Evolutionary conservation across 371 early-diverging fungal genomes (phyloP).

Genomic region (Zopfochytrium polystomum): DNA sequence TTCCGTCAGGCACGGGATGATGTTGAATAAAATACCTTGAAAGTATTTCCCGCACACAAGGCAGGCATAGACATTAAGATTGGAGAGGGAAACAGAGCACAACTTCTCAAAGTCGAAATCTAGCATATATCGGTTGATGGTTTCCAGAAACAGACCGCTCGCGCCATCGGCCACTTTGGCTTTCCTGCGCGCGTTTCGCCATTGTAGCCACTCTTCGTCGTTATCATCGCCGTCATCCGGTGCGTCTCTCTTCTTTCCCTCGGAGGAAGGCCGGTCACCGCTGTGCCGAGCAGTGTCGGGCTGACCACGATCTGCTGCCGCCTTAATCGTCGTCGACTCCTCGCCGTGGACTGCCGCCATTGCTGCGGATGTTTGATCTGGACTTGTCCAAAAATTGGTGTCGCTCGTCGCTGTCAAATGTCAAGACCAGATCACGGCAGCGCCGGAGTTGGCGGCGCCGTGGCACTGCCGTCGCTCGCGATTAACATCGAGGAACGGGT

Average conservation of each 20-base stretch:
- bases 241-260: too few relatives aligned
- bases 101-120: constrained; percentile 98
- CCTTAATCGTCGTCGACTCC: too few relatives aligned
- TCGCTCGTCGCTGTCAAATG: too few relatives aligned
- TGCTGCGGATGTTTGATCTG: too few relatives aligned
- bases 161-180: constrained; percentile 4
- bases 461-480: not conserved
- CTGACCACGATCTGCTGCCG: too few relatives aligned
- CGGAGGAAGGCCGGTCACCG: too few relatives aligned
- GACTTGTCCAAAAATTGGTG: too few relatives aligned
- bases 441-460: not conserved
- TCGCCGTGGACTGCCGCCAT: too few relatives aligned
- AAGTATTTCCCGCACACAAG: constrained; percentile 96
- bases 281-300: too few relatives aligned
- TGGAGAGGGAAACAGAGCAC: constrained; percentile 90
- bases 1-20: not conserved
- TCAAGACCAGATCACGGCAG: too few relatives aligned
- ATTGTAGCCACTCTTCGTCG: not conserved
- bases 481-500: constrained; percentile 50
- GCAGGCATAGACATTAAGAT: constrained; percentile 94
- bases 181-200: too few relatives aligned
- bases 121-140: constrained; percentile 80
- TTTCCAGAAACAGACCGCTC: constrained; percentile 47
- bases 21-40: constrained; percentile 96
- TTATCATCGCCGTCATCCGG: not conserved